Evolutionary conservation across 73 alveolate genomes (phyloP).

Genomic region (Tetrahymena thermophila): DNA sequence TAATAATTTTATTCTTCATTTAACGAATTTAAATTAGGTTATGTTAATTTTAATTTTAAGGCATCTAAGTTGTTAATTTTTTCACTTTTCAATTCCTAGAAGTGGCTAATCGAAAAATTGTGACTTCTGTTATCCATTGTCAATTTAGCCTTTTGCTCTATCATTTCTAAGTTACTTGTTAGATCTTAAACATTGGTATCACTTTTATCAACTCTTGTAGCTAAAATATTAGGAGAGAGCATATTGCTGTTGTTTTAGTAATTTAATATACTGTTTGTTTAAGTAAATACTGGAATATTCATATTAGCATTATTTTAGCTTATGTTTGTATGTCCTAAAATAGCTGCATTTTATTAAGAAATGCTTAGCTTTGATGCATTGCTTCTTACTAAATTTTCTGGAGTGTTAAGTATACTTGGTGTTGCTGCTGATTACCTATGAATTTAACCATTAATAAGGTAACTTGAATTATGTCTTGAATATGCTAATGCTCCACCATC

Average conservation of each 20-base stretch:
- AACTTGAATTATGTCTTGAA: not conserved
- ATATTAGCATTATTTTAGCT: not conserved
- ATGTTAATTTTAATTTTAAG: not conserved
- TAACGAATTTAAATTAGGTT: not conserved
- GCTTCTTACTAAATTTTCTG: not conserved
- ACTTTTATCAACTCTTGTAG: not conserved
- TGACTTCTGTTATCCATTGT: not conserved
- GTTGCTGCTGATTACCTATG: not conserved
- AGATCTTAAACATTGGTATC: not conserved
- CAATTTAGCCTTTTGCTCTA: not conserved
- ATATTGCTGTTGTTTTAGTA: not conserved
- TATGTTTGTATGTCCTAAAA: not conserved
- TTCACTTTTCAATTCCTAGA: not conserved
- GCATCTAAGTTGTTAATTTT: not conserved
- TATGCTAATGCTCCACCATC: not conserved
- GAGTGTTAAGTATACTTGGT: not conserved
- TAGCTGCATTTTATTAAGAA: not conserved
- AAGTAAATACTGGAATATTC: not conserved
- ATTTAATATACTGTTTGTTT: not conserved
- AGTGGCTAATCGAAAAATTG: not conserved
- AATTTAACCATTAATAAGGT: not conserved
- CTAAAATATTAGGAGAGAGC: not conserved
- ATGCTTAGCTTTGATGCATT: not conserved
- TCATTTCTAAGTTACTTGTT: not conserved
- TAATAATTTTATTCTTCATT: not conserved